These are phyloP conservation scores for Amniculicola lignicola DNA, from an alignment of 495 filamentous ascomycete genomes.

Conservation along the genomic window DNA sequence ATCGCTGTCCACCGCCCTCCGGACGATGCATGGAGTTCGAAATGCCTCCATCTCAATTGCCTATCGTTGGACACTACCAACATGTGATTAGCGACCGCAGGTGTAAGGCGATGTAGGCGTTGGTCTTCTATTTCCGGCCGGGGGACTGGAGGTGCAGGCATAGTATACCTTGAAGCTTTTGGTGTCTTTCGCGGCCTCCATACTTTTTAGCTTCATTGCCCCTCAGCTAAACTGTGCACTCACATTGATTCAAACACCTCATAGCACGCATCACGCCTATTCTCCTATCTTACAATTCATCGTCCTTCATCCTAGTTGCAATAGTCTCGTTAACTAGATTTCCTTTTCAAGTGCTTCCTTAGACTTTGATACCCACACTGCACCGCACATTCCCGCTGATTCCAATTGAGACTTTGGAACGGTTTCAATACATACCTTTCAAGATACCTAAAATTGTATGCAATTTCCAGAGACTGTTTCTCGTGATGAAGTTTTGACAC, in stretches of 20 bases:
- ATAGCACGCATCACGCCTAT: slow-evolving; percentile 4
- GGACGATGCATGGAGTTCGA: no score
- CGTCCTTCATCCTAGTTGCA: background rate
- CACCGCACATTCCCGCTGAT: background rate
- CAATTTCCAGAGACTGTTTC: background rate
- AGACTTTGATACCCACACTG: slow-evolving; percentile 2
- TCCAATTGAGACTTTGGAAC: background rate
- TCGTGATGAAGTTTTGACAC: background rate
- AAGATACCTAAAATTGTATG: background rate
- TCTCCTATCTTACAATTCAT: background rate
- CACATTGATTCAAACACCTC: background rate
- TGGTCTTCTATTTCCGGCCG: slow-evolving; percentile 10
- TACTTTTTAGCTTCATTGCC: no score
- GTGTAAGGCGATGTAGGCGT: background rate
- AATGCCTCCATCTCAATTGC: no score
- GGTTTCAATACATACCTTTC: background rate
- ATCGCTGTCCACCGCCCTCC: no score
- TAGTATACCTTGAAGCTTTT: background rate
- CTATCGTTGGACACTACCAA: no score
- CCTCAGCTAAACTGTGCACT: no score
- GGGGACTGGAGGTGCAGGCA: slow-evolving; percentile 7
- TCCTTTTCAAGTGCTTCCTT: background rate
- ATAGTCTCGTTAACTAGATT: slow-evolving; percentile 12
- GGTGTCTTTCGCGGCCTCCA: no score
- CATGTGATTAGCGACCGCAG: no score